These are phyloP conservation scores for Dipodascopsis tothii DNA, from an alignment of 805 yeast genomes.

Conservation along the genomic window DNA sequence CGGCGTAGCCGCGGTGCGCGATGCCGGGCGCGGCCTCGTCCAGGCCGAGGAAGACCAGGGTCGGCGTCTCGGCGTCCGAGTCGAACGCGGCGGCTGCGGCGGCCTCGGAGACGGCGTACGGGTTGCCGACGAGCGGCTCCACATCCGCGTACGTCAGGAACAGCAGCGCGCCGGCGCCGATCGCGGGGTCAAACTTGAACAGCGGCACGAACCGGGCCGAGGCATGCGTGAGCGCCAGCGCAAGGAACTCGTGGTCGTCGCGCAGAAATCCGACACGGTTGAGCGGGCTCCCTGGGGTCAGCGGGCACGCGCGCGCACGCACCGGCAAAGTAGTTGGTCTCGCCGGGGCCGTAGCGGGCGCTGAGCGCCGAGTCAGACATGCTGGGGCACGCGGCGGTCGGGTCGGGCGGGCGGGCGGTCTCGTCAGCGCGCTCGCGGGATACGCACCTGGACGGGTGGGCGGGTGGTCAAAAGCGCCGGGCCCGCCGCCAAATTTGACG, in stretches of 20 bases:
- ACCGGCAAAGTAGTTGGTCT: not conserved
- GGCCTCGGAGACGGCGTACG: conserved; percentile 27
- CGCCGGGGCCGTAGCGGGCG: not conserved
- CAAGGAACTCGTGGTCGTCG: conserved; percentile 46
- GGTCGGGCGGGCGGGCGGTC: too few relatives aligned
- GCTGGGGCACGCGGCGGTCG: too few relatives aligned
- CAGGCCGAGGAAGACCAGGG: conserved; percentile 43
- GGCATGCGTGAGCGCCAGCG: conserved; percentile 39
- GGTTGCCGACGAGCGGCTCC: conserved; percentile 32
- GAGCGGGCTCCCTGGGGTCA: conserved; percentile 41
- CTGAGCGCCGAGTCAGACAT: not conserved
- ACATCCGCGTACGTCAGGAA: conserved; percentile 34
- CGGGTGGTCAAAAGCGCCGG: too few relatives aligned
- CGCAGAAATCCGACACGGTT: conserved; percentile 61
- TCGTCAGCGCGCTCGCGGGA: too few relatives aligned
- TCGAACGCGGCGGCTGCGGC: conserved; percentile 32
- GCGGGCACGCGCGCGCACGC: not conserved
- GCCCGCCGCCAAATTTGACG: too few relatives aligned
- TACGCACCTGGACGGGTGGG: too few relatives aligned
- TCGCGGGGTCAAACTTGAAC: conserved; percentile 24
- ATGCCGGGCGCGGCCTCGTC: conserved; percentile 31
- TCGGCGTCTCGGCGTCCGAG: conserved; percentile 15
- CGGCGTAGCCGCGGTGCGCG: conserved; percentile 26
- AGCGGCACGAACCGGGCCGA: conserved; percentile 46
- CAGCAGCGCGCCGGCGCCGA: conserved; percentile 23